phyloP scores from a whole-genome alignment of 352 stramenopile genomes.

The Phytophthora lateralis region DNA sequence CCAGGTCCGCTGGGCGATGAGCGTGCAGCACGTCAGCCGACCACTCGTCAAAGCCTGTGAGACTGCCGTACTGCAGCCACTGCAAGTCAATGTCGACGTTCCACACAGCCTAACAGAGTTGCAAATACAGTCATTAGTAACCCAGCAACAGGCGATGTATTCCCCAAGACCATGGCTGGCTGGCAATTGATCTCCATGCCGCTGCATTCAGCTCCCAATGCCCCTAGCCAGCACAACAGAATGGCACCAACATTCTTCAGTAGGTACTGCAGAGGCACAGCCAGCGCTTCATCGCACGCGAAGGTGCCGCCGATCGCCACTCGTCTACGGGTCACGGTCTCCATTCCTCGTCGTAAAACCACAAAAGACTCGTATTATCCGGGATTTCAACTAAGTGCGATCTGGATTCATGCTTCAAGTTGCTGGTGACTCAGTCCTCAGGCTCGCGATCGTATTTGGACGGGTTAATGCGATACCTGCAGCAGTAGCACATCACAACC shows the following conservation, averaged over 20 bases:
- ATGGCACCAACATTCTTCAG: conserved; percentile 48
- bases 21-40: conserved; percentile 14
- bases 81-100: conserved; percentile 40
- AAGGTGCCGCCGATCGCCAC: conserved; percentile 65
- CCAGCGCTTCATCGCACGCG: conserved; percentile 61
- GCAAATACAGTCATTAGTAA: conserved; percentile 4
- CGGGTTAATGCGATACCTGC: conserved; percentile 79
- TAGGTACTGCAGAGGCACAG: conserved; percentile 54
- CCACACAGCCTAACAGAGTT: conserved; percentile 33
- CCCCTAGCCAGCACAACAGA: conserved; percentile 8
- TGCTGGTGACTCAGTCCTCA: conserved; percentile 37
- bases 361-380: conserved; percentile 19
- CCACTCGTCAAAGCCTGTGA: conserved; percentile 44
- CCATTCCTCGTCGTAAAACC: conserved; percentile 19
- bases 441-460: conserved; percentile 70
- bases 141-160: neutral
- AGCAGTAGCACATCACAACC: conserved; percentile 1
- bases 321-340: conserved; percentile 18
- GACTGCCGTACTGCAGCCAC: conserved; percentile 64
- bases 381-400: conserved; percentile 35
- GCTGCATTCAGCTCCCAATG: conserved; percentile 1
- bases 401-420: conserved; percentile 1
- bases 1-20: conserved; percentile 47
- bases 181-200: neutral
- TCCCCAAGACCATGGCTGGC: conserved; percentile 1